Conservation (phyloP, 164 flowering plant genomes). For the Paratinospora sagittata region DNA sequence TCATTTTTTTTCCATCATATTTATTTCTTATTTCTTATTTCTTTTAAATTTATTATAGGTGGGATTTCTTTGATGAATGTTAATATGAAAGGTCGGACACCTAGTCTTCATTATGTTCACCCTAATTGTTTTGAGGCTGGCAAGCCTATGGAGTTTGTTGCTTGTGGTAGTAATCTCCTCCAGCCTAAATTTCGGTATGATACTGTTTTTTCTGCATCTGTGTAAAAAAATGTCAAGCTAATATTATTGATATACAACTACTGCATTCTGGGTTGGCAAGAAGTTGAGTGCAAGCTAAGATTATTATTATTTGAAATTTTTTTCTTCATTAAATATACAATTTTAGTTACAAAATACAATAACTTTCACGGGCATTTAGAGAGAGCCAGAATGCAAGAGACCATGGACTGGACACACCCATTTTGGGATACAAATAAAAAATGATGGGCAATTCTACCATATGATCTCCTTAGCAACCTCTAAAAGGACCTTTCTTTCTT, state of each 20-base stretch:
- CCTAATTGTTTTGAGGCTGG: constrained; percentile 93
- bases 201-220: background rate
- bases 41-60: constrained; percentile 28
- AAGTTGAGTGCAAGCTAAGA: background rate
- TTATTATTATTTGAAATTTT: background rate
- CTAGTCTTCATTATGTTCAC: constrained; percentile 79
- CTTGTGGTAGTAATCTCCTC: constrained; percentile 74
- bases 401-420: background rate
- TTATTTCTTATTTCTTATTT: background rate
- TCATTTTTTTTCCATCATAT: background rate
- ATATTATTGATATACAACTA: background rate
- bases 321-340: background rate
- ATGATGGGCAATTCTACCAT: background rate
- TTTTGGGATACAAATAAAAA: background rate
- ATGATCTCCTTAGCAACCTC: background rate
- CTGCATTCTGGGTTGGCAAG: background rate
- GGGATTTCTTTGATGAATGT: constrained; percentile 52
- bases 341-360: background rate
- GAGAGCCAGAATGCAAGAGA: background rate
- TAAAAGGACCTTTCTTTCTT: background rate
- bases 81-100: constrained; percentile 35
- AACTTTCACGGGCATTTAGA: background rate
- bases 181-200: constrained; percentile 72
- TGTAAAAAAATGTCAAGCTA: background rate
- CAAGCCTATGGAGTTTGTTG: constrained; percentile 75